Evolutionary conservation across 495 filamentous ascomycete species (phyloP), one percentile per base, ranked within the genome.

Genomic region (Aspergillus indologenus): DNA sequence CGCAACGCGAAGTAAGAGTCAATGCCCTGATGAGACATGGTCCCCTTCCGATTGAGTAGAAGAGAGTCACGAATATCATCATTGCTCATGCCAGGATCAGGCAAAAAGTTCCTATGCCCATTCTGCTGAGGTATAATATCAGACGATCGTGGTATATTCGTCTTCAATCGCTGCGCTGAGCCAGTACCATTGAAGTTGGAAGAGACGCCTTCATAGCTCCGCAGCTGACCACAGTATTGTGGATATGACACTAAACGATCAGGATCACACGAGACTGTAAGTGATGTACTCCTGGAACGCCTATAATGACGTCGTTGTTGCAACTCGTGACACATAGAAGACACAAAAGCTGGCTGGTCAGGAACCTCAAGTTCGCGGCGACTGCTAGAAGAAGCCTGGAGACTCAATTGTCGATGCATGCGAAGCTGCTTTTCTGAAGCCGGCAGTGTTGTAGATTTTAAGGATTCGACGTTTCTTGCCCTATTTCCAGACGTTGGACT

Each of bases 351-450:
- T 54, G 55, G 24, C 53, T 45, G 59, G 8, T 20, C 19, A 31
- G 26, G n/a, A 0, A 46, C 4, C 9, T 49, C 58, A 12, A n/a
- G 19, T n/a, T 26, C 50, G 11, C n/a, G 15, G 7, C n/a, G 49
- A 53, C 15, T 43, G 42, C 20, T 63, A 3, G 57, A 45, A 3
- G 57, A 45, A 5, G 43, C 60, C 23, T 63, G 65, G n/a, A 73
- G 62, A 50, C 61, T 70, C 19, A 56, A 40, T 19, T 68, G 67
- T n/a, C 59, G 67, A 29, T 65, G 62, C 23, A 63, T 40, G 23
- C 55, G 58, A 54, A 53, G 45, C 34, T 60, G 54, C 22, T 57
- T 54, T 23, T n/a, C 18, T 22, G 31, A 23, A 8, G 31, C 57
- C 0, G 45, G n/a, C 3, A 8, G 20, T 18, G 5, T 26, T 19